phyloP scores from a whole-genome alignment of 352 stramenopile genomes.

The Halophytophthora polymorphica region DNA sequence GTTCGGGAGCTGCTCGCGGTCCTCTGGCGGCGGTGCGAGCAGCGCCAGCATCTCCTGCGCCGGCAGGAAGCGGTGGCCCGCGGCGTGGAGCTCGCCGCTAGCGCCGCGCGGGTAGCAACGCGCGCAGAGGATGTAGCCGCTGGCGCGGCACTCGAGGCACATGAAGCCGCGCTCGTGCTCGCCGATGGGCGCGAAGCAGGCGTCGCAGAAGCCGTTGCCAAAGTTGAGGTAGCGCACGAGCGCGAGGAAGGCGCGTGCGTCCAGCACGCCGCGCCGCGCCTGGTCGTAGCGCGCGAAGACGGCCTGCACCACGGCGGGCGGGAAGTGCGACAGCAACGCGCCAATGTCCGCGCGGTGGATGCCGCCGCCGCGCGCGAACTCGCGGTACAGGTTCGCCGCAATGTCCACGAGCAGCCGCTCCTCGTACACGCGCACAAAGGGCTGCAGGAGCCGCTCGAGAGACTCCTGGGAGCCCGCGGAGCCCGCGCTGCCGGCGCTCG shows the following conservation, averaged over 20 bases:
- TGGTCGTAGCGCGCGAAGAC: slow-evolving; percentile 34
- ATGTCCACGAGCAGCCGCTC: slow-evolving; percentile 37
- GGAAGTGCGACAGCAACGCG: slow-evolving; percentile 27
- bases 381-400: slow-evolving; percentile 28
- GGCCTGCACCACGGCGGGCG: slow-evolving; percentile 25
- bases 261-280: slow-evolving; percentile 26
- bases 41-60: slow-evolving; percentile 31
- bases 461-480: too few species aligned
- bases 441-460: slow-evolving; percentile 23
- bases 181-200: slow-evolving; percentile 33
- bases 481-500: background rate
- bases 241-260: slow-evolving; percentile 30
- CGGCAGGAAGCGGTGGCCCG: slow-evolving; percentile 26
- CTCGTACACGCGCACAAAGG: slow-evolving; percentile 35
- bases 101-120: slow-evolving; percentile 28
- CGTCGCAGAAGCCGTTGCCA: slow-evolving; percentile 39
- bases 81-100: slow-evolving; percentile 21
- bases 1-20: slow-evolving; percentile 29
- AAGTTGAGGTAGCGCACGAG: slow-evolving; percentile 47
- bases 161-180: slow-evolving; percentile 35
- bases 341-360: slow-evolving; percentile 31
- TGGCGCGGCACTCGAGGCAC: slow-evolving; percentile 30
- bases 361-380: slow-evolving; percentile 29
- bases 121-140: slow-evolving; percentile 32
- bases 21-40: slow-evolving; percentile 18